Percentiles rank a stretch among this genome's conserved stretches.
phyloP scores from a whole-genome alignment of 208 protist species.

The Naegleria lovaniensis region DNA sequence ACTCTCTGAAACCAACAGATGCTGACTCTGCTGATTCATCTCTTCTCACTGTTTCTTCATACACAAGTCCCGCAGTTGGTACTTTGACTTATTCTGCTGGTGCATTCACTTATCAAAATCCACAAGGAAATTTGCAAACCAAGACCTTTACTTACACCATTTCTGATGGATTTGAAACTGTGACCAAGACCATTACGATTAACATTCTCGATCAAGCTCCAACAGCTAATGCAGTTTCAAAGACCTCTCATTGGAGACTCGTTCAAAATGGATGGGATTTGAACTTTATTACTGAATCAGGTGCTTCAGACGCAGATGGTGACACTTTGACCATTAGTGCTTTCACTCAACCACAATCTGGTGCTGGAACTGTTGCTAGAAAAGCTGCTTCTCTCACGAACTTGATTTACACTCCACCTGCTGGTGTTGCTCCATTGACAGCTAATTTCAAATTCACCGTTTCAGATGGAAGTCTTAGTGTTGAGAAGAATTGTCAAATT shows the following conservation, averaged over 20 bases:
- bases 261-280: neutral
- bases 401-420: neutral
- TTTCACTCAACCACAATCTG: neutral
- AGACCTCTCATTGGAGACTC: neutral
- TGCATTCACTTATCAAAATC: neutral
- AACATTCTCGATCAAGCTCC: neutral
- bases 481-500: neutral
- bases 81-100: neutral
- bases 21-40: neutral
- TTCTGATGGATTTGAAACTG: neutral
- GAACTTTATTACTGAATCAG: neutral
- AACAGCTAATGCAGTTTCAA: neutral
- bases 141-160: neutral
- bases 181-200: neutral
- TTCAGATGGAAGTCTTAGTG: neutral
- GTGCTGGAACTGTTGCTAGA: too few relatives aligned
- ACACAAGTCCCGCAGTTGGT: neutral
- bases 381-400: neutral
- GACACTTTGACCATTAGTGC: neutral
- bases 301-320: neutral
- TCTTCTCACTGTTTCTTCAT: neutral
- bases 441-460: neutral
- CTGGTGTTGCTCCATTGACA: neutral
- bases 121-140: neutral
- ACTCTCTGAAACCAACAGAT: neutral